Conservation (phyloP, 2,329 filamentous ascomycete species). For the Allantophomopsis cytisporea region DNA sequence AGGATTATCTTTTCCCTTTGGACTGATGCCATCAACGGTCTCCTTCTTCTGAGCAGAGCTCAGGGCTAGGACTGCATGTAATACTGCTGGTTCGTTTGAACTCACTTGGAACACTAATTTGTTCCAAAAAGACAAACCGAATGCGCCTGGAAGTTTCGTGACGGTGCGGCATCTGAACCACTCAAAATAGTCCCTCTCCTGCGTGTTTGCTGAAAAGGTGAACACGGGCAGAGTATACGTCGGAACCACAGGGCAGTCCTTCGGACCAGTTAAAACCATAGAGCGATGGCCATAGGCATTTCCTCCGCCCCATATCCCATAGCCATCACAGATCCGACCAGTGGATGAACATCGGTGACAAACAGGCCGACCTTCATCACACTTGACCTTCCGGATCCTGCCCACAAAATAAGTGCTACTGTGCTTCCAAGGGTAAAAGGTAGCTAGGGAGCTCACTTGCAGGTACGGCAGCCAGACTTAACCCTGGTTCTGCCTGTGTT, state of each 20-base stretch:
- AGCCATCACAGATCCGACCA: slow-evolving; percentile 23
- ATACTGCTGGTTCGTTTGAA: slow-evolving; percentile 18
- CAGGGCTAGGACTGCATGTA: slow-evolving; percentile 24
- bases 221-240: slow-evolving; percentile 22
- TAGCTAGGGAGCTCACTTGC: slow-evolving; percentile 19
- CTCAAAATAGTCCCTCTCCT: slow-evolving; percentile 22
- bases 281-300: slow-evolving; percentile 3
- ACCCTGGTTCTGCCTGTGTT: slow-evolving; percentile 15
- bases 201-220: slow-evolving; percentile 22
- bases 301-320: slow-evolving; percentile 19
- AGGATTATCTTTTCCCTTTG: slow-evolving; percentile 4
- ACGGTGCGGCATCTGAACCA: slow-evolving; percentile 33
- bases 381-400: slow-evolving; percentile 42
- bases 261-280: slow-evolving; percentile 11
- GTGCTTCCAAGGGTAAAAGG: slow-evolving; percentile 1
- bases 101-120: slow-evolving; percentile 22
- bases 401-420: background rate
- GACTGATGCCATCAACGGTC: slow-evolving; percentile 10
- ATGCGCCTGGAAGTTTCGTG: slow-evolving; percentile 21
- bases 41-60: slow-evolving; percentile 25
- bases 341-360: slow-evolving; percentile 33
- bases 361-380: slow-evolving; percentile 37
- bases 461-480: slow-evolving; percentile 26
- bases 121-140: slow-evolving; percentile 21
- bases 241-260: slow-evolving; percentile 14